Percentiles rank a stretch among this genome's conserved stretches.
These are phyloP conservation scores for Pythium coloratum DNA, from an alignment of 352 stramenopile genomes.

Conservation along the genomic window DNA sequence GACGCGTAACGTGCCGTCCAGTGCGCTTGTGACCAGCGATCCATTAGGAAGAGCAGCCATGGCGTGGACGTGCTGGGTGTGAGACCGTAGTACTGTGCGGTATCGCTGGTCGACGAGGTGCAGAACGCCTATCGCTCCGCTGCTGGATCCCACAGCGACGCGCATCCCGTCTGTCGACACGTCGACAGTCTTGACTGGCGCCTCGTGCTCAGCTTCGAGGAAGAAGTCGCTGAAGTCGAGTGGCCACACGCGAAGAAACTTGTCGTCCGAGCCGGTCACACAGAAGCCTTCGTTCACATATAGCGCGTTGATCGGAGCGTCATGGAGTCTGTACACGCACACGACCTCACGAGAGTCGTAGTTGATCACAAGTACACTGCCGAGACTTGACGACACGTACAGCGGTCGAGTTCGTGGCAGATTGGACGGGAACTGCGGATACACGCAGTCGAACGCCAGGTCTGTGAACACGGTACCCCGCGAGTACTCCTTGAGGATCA, in stretches of 20 bases:
- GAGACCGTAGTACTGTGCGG: slow-evolving; percentile 74
- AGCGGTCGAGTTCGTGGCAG: slow-evolving; percentile 56
- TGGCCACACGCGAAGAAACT: slow-evolving; percentile 90
- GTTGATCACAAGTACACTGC: slow-evolving; percentile 79
- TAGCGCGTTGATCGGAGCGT: slow-evolving; percentile 81
- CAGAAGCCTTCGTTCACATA: slow-evolving; percentile 90
- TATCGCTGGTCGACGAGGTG: slow-evolving; percentile 85
- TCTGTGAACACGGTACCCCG: slow-evolving; percentile 83
- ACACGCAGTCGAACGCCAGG: slow-evolving; percentile 79
- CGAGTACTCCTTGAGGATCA: slow-evolving; percentile 90
- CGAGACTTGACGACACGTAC: slow-evolving; percentile 76
- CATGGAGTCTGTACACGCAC: slow-evolving; percentile 90
- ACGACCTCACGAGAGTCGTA: slow-evolving; percentile 82
- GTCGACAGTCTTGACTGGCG: slow-evolving; percentile 57
- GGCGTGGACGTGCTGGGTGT: slow-evolving; percentile 51
- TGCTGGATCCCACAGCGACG: slow-evolving; percentile 68
- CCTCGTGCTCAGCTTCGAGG: slow-evolving; percentile 87
- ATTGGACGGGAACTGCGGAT: slow-evolving; percentile 55
- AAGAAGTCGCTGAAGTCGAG: slow-evolving; percentile 93
- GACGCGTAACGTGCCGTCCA: slow-evolving; percentile 82
- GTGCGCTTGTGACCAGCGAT: slow-evolving; percentile 55
- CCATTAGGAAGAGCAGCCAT: slow-evolving; percentile 39
- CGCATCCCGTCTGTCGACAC: slow-evolving; percentile 80
- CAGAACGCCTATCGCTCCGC: slow-evolving; percentile 83
- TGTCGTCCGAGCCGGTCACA: slow-evolving; percentile 85